Evolutionary conservation across 2,329 filamentous ascomycete genomes (phyloP), one percentile per base, ranked within the genome.

Genomic region (Neofusicoccum cordaticola): DNA sequence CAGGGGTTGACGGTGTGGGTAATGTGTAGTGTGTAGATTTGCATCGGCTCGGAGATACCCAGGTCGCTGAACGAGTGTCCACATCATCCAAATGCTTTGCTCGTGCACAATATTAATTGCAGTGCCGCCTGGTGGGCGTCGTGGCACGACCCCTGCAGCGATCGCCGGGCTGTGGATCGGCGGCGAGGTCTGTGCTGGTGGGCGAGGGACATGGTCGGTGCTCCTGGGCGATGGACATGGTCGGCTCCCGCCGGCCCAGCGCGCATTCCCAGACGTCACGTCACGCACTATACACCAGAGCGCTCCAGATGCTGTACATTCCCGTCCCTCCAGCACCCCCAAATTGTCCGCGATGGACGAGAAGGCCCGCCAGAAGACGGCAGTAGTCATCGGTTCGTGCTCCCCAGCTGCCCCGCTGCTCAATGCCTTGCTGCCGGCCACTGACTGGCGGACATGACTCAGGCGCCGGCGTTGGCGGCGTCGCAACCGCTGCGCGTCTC

Each of bases 401-500:
- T 3, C 27, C 12, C 3, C 13, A 5, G 1, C 51, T 19, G 22
- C 31, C 34, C 19, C n/a, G 0, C 2, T 22, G 22, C 34, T 52
- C 47, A 62, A 62, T 52, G 62, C 41, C 50, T 42, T 50, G 48
- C 62, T 27, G 35, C 58, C 22, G 34, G 45, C 34, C 15, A 8
- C 48, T 63, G 27, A 52, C 48, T 9, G n/a, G 22, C 34, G 53
- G 27, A 4, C 19, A 31, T 45, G 52, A 31, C 13, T 61, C 47
- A 83, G 89, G 89, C 67, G 89, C 90, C 35, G 90, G 90, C 66
- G 86, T 86, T 51, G 90, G 90, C 58, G 90, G 90, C 65, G 85
- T 91, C 47, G 85, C 88, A n/a, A 87, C 86, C 1, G 88, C 90
- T 64, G 89, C 90, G 2, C 86, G 90, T 51, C 84, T 92, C 11